phyloP scores from a whole-genome alignment of 1,139 yeast genomes.

The Pichia sp. region DNA sequence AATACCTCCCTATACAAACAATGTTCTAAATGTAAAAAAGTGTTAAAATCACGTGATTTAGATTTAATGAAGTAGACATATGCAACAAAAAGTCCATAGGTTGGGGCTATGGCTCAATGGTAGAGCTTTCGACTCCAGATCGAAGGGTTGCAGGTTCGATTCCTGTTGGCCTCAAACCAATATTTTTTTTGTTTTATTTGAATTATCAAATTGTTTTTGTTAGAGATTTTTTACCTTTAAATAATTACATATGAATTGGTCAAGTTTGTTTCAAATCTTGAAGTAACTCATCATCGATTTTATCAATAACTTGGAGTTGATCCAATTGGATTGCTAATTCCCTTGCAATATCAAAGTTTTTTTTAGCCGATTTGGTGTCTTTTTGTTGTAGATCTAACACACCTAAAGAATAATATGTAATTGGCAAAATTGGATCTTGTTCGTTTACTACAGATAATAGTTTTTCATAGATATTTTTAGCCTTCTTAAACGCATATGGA shows the following conservation, averaged over 20 bases:
- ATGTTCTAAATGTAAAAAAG: too few species aligned
- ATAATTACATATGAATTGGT: too few species aligned
- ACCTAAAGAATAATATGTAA: slow-evolving; percentile 82
- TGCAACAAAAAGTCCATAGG: too few species aligned
- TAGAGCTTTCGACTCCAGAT: slow-evolving; percentile 85
- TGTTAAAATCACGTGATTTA: too few species aligned
- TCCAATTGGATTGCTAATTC: slow-evolving; percentile 68
- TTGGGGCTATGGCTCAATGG: slow-evolving; percentile 90
- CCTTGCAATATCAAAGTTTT: slow-evolving; percentile 62
- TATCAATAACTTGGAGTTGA: slow-evolving; percentile 54
- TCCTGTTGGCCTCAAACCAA: slow-evolving; percentile 38
- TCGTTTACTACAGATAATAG: slow-evolving; percentile 14
- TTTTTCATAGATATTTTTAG: slow-evolving; percentile 20
- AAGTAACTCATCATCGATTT: slow-evolving; percentile 45
- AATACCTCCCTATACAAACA: too few species aligned
- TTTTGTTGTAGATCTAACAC: slow-evolving; percentile 62
- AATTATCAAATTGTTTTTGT: too few species aligned
- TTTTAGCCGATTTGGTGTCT: slow-evolving; percentile 51
- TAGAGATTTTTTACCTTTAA: too few species aligned
- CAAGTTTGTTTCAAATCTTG: not conserved
- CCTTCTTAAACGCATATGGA: slow-evolving; percentile 14
- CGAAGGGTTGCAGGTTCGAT: slow-evolving; percentile 46
- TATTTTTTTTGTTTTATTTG: too few species aligned
- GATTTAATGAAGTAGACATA: too few species aligned
- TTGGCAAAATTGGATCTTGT: slow-evolving; percentile 55